Conservation (phyloP, 2,329 filamentous ascomycete species). For the Apiospora malaysiana region DNA sequence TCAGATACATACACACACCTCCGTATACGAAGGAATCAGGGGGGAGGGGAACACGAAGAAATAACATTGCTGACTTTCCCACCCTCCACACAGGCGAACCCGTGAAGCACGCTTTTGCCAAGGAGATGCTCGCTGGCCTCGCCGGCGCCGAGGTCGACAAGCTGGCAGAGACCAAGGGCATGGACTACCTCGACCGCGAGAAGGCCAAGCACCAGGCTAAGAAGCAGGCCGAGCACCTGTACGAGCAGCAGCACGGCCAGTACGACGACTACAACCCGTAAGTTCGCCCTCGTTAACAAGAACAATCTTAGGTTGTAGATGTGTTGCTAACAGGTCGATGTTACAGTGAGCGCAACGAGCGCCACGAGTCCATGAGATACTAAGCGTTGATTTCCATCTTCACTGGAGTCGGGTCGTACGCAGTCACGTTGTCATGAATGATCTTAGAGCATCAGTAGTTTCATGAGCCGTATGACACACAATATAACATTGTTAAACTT, state of each 20-base stretch:
- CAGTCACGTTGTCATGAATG: neutral
- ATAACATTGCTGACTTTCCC: too few species aligned
- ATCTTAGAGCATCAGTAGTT: too few species aligned
- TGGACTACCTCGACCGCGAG: constrained; percentile 63
- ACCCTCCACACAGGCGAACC: constrained; percentile 45
- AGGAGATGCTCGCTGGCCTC: constrained; percentile 75
- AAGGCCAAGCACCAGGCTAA: constrained; percentile 64
- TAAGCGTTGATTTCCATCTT: neutral
- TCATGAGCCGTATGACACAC: neutral
- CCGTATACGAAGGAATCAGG: too few species aligned
- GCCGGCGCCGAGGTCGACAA: constrained; percentile 79
- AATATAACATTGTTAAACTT: constrained; percentile 12
- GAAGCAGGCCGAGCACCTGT: constrained; percentile 63
- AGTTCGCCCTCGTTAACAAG: constrained; percentile 35
- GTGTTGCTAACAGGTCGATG: neutral
- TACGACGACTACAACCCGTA: constrained; percentile 63
- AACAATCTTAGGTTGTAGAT: neutral
- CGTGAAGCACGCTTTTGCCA: constrained; percentile 76
- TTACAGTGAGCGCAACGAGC: neutral
- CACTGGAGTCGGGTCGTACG: neutral
- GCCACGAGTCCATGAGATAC: constrained; percentile 1
- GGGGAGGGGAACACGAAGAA: too few species aligned
- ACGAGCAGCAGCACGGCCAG: constrained; percentile 65
- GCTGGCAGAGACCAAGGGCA: constrained; percentile 73
- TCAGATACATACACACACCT: too few species aligned